These are phyloP conservation scores for Ulota crispa DNA, from an alignment of 225 moss, liverwort and hornwort genomes.

Conservation along the genomic window DNA sequence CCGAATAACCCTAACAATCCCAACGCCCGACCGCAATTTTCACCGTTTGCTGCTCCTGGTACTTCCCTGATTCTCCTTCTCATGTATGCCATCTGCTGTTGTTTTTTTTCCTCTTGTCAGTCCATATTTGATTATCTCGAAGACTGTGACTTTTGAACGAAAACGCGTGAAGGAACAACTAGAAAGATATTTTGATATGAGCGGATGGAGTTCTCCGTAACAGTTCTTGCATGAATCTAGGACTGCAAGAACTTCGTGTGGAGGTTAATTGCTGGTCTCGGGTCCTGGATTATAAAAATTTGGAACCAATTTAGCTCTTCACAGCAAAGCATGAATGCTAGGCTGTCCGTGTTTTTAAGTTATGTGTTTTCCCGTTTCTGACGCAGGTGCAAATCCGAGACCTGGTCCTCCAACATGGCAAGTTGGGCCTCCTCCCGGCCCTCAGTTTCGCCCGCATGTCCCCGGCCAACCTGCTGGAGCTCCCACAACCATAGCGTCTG, in stretches of 20 bases:
- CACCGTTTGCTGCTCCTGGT: constrained; percentile 48
- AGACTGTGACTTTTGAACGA: not conserved
- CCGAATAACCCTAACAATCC: constrained; percentile 31
- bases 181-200: not conserved
- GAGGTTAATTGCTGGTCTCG: not conserved
- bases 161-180: not conserved
- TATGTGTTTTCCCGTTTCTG: not conserved
- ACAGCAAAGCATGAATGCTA: not conserved
- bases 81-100: not conserved
- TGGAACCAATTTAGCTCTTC: not conserved
- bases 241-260: not conserved
- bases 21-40: constrained; percentile 33
- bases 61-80: constrained; percentile 1
- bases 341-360: not conserved
- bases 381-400: constrained; percentile 42
- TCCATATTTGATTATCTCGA: not conserved
- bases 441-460: constrained; percentile 44
- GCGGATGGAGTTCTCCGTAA: not conserved
- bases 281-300: not conserved
- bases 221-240: not conserved
- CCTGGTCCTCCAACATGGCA: constrained; percentile 57
- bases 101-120: not conserved
- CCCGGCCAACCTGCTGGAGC: constrained; percentile 27
- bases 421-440: constrained; percentile 43
- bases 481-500: constrained; percentile 41